Evolutionary conservation across 306 rosid genomes (phyloP).

Genomic region (Abrus precatorius): DNA sequence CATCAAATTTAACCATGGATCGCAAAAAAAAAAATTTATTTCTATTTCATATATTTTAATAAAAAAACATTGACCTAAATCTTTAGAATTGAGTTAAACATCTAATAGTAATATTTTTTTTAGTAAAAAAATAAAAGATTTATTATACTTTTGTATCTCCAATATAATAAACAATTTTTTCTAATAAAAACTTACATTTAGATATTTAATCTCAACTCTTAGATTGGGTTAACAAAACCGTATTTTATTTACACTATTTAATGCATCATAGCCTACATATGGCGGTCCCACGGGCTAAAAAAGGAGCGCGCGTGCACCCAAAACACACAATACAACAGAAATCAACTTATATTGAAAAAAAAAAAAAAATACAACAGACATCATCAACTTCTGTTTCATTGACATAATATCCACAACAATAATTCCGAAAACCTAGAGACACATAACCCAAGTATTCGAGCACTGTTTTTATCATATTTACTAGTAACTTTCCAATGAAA

Average conservation of each 20-base stretch:
- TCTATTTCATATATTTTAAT: neutral
- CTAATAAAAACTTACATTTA: too few relatives aligned
- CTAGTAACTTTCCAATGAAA: neutral
- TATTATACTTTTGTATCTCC: too few relatives aligned
- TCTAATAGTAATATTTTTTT: too few relatives aligned
- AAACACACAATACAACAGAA: neutral
- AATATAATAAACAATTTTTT: too few relatives aligned
- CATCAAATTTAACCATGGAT: neutral
- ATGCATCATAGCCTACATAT: neutral
- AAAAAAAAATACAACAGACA: neutral
- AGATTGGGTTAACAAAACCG: too few relatives aligned
- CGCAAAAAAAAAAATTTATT: neutral
- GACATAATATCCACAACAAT: neutral
- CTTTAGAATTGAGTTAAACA: too few relatives aligned
- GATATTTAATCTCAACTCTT: too few relatives aligned
- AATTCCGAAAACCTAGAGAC: neutral
- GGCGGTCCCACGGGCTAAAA: neutral
- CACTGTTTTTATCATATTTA: neutral
- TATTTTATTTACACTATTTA: neutral
- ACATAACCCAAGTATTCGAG: neutral
- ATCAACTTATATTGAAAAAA: neutral
- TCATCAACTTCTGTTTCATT: neutral
- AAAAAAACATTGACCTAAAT: too few relatives aligned
- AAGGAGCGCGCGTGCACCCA: too few relatives aligned
- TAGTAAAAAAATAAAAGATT: too few relatives aligned